Evolutionary conservation across 2,329 filamentous ascomycete species (phyloP).

Genomic region (Colletotrichum musicola): DNA sequence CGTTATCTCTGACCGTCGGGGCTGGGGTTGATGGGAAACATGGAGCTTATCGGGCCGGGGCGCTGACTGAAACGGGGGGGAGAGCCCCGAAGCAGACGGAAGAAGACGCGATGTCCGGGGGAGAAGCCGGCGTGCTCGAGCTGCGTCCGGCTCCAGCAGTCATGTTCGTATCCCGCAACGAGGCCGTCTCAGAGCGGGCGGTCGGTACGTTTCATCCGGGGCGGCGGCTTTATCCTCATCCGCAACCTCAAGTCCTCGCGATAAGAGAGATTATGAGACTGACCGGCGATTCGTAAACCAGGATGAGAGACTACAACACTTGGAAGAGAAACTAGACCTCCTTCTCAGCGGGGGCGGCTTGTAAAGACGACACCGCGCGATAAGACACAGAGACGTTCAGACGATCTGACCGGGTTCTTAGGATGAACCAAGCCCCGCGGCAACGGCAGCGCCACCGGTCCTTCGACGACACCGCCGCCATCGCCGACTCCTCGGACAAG

Average conservation of each 20-base stretch:
- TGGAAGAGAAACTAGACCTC: slow-evolving; percentile 66
- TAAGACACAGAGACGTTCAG: slow-evolving; percentile 21
- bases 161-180: slow-evolving; percentile 58
- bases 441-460: slow-evolving; percentile 43
- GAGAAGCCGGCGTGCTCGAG: slow-evolving; percentile 65
- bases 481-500: slow-evolving; percentile 48
- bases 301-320: slow-evolving; percentile 63
- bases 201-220: slow-evolving; percentile 53
- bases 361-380: slow-evolving; percentile 43
- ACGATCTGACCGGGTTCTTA: slow-evolving; percentile 48
- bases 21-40: neutral
- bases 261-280: neutral
- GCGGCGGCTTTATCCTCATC: neutral
- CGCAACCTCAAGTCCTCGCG: too few relatives aligned
- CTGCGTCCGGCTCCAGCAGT: slow-evolving; percentile 61
- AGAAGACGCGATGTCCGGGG: slow-evolving; percentile 65
- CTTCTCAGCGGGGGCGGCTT: slow-evolving; percentile 57
- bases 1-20: slow-evolving; percentile 31
- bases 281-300: slow-evolving; percentile 41
- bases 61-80: slow-evolving; percentile 39
- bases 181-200: slow-evolving; percentile 55
- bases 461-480: slow-evolving; percentile 45
- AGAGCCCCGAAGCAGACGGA: slow-evolving; percentile 49
- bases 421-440: slow-evolving; percentile 45
- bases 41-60: neutral